Percentiles rank a stretch among this genome's conserved stretches.
phyloP scores from a whole-genome alignment of 768 basidiomycete genomes.

The Suillus subluteus region DNA sequence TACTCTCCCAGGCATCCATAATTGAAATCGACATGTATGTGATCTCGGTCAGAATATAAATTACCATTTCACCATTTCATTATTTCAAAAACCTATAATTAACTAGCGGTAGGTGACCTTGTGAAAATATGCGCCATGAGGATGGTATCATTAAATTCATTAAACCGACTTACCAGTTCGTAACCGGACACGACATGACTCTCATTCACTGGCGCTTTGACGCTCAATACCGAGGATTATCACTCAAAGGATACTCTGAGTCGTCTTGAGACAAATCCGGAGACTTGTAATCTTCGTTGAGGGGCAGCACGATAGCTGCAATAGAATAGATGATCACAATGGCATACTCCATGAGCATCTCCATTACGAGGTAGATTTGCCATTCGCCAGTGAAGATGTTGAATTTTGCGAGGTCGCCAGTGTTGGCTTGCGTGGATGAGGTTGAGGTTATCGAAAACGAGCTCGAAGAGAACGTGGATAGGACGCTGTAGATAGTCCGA shows the following conservation, averaged over 20 bases:
- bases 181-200: not conserved
- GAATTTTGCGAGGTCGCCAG: constrained; percentile 46
- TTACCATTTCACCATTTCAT: too few species aligned
- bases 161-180: too few species aligned
- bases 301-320: constrained; percentile 23
- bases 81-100: too few species aligned
- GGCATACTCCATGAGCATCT: constrained; percentile 58
- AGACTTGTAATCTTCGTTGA: constrained; percentile 20
- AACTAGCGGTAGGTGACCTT: too few species aligned
- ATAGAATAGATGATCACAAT: constrained; percentile 44
- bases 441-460: constrained; percentile 43
- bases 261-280: constrained; percentile 16
- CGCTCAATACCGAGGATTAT: constrained; percentile 30
- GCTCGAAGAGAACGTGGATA: constrained; percentile 51
- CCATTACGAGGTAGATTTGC: constrained; percentile 56
- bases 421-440: constrained; percentile 26
- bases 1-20: too few species aligned
- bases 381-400: constrained; percentile 56
- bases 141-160: too few species aligned
- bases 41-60: too few species aligned
- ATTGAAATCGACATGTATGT: too few species aligned
- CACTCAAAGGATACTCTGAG: constrained; percentile 21
- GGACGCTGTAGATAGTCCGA: constrained; percentile 46
- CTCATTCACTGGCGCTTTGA: not conserved
- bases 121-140: too few species aligned